Conservation (phyloP, 2,329 filamentous ascomycete species). For the Penicillium freii region DNA sequence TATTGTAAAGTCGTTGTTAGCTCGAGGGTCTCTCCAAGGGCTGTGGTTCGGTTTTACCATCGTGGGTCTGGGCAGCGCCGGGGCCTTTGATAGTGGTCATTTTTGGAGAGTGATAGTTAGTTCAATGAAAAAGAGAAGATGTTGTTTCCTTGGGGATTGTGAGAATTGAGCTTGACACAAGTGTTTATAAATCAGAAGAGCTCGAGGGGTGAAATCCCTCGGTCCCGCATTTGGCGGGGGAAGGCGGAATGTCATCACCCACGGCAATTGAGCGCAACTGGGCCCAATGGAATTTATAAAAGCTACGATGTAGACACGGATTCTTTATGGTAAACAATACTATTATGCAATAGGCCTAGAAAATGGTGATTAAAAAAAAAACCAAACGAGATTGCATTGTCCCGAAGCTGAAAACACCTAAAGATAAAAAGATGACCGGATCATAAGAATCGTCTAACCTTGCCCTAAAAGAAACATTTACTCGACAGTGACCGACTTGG, state of each 20-base stretch:
- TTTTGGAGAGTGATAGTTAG: not conserved
- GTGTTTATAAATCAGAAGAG: conserved; percentile 1
- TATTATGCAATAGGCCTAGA: not conserved
- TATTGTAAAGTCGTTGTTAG: conserved; percentile 18
- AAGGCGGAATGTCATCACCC: conserved; percentile 15
- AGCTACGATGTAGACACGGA: not conserved
- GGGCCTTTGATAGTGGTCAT: conserved; percentile 63
- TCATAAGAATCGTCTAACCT: conserved; percentile 27
- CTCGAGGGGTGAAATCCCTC: conserved; percentile 14
- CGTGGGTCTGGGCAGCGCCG: conserved; percentile 56
- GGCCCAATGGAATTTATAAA: not conserved
- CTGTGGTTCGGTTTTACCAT: conserved; percentile 47
- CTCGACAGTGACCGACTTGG: conserved; percentile 98
- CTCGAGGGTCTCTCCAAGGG: not conserved
- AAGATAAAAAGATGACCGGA: conserved; percentile 22
- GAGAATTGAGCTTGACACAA: conserved; percentile 3
- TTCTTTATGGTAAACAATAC: not conserved
- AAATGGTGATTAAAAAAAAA: not conserved
- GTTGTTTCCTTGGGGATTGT: not conserved
- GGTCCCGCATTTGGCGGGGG: conserved; percentile 21
- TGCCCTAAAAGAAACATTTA: conserved; percentile 50
- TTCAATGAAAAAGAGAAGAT: not conserved
- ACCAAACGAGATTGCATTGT: conserved; percentile 20
- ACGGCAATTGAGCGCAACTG: conserved; percentile 9
- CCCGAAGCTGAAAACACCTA: conserved; percentile 24